A percentile compares a stretch with the other conserved stretches of the same genome.
Conservation (phyloP, 768 basidiomycete species). For the Galerina sulciceps region DNA sequence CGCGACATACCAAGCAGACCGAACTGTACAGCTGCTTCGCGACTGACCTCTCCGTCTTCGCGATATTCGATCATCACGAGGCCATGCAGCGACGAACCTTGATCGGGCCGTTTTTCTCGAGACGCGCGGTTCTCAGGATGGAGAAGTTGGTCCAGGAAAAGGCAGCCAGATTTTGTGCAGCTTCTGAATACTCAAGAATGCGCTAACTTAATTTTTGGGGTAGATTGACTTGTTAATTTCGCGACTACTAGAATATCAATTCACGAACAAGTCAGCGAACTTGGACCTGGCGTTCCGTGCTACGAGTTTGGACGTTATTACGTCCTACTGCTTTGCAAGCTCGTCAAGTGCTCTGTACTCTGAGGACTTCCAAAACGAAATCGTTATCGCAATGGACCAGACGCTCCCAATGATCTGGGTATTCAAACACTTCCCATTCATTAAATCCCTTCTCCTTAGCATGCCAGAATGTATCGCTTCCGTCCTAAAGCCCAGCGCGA, state of each 20-base stretch:
- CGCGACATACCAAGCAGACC: constrained; percentile 38
- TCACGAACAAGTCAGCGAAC: constrained; percentile 29
- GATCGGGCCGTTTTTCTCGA: constrained; percentile 44
- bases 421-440: constrained; percentile 39
- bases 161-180: constrained; percentile 18
- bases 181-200: background rate
- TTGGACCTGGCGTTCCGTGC: constrained; percentile 43
- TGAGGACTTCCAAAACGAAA: constrained; percentile 36
- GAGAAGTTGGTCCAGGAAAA: constrained; percentile 39
- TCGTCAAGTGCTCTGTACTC: constrained; percentile 32
- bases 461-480: constrained; percentile 38
- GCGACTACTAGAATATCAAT: constrained; percentile 27
- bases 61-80: constrained; percentile 36
- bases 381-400: constrained; percentile 36
- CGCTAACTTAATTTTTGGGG: background rate
- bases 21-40: constrained; percentile 41
- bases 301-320: constrained; percentile 42
- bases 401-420: constrained; percentile 41
- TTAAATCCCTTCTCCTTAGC: constrained; percentile 31
- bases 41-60: constrained; percentile 40
- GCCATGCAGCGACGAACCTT: constrained; percentile 37
- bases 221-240: constrained; percentile 39
- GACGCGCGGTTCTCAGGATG: constrained; percentile 40
- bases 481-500: constrained; percentile 36
- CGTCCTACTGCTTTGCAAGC: constrained; percentile 40